Base-by-base conservation (phyloP, 306 rosid species). In the Lithocarpus polystachyus region DNA sequence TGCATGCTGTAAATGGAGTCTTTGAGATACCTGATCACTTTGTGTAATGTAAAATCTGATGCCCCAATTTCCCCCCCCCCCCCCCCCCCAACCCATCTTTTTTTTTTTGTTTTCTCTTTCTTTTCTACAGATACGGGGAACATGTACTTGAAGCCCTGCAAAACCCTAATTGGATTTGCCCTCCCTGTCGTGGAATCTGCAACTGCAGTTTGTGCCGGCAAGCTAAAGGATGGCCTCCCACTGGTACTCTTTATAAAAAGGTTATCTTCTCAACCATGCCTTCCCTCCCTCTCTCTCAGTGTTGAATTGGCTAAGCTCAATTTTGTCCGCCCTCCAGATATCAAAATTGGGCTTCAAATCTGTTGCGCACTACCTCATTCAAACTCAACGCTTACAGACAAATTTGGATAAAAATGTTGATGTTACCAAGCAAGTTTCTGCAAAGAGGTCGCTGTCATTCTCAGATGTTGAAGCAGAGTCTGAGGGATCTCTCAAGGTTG, bases 181-280 rank as follows among this genome's bases (percentile, higher is more conserved):
- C 97, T 0, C 88, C 54, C 65, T 96, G 99, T 89, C 98, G 99
- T 33, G 99, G 96, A 88, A 93, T 93, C 82, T 96, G 99, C 88
- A 96, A 96, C 82, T 96, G 99, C 86, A 96, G 99, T 78, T 86
- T 96, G 23, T 96, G 99, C 79, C 90, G 99, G 71, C 88, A 87
- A 69, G 90, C 92, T 51, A 93, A 90, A 86, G 98, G 99, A 54
- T 95, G 98, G 99, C 81, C 88, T 64, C 93, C 98, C 5, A 95
- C 98, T 64, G 99, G 99, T 29, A 0, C 73, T 68, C 78, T 95
- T 59, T 95, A 95, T 84, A 90, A 76, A 84, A 95, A 89, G 97
- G 99, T 95, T 80, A 67, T 51, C 81, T 77, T 64, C 77, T 79
- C 75, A 35, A 74, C 71, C 75, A 33, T 68, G 31, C 8, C 64